These are phyloP conservation scores for Apiospora arundinis DNA, from an alignment of 2,329 filamentous ascomycete species.

Conservation along the genomic window DNA sequence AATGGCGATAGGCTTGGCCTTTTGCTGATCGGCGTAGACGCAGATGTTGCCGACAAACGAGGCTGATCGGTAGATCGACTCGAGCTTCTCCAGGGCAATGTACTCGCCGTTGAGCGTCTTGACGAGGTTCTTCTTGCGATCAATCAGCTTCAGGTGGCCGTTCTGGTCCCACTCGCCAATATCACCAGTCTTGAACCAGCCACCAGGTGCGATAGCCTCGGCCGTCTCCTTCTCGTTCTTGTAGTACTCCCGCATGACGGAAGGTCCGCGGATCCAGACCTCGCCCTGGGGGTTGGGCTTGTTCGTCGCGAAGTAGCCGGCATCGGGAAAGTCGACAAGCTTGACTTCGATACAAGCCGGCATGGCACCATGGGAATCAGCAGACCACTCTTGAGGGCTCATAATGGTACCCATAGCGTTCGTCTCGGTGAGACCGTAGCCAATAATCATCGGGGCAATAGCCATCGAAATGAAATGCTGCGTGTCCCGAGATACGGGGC, in stretches of 20 bases:
- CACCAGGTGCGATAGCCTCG: conserved; percentile 71
- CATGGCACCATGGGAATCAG: conserved; percentile 74
- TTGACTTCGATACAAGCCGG: conserved; percentile 80
- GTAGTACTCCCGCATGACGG: conserved; percentile 76
- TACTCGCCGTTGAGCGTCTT: conserved; percentile 85
- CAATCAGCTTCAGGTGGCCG: conserved; percentile 78
- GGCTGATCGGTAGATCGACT: conserved; percentile 59
- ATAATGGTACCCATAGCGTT: conserved; percentile 76
- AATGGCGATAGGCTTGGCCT: conserved; percentile 61
- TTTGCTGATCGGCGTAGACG: conserved; percentile 58
- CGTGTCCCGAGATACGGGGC: conserved; percentile 83
- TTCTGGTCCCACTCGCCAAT: conserved; percentile 78
- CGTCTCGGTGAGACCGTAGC: conserved; percentile 89
- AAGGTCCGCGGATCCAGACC: conserved; percentile 82
- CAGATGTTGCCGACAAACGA: conserved; percentile 61
- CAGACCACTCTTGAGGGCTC: conserved; percentile 81
- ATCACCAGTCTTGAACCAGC: conserved; percentile 90
- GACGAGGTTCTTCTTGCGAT: conserved; percentile 89
- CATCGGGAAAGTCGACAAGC: conserved; percentile 84
- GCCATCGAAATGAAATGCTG: conserved; percentile 88
- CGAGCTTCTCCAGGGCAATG: conserved; percentile 78
- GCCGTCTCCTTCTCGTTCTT: conserved; percentile 79
- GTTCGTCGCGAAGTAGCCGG: conserved; percentile 79
- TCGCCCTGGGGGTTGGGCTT: conserved; percentile 81
- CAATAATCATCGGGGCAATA: conserved; percentile 87